phyloP scores from a whole-genome alignment of 108 stramenopile genomes.

The Cyclotella cryptica region DNA sequence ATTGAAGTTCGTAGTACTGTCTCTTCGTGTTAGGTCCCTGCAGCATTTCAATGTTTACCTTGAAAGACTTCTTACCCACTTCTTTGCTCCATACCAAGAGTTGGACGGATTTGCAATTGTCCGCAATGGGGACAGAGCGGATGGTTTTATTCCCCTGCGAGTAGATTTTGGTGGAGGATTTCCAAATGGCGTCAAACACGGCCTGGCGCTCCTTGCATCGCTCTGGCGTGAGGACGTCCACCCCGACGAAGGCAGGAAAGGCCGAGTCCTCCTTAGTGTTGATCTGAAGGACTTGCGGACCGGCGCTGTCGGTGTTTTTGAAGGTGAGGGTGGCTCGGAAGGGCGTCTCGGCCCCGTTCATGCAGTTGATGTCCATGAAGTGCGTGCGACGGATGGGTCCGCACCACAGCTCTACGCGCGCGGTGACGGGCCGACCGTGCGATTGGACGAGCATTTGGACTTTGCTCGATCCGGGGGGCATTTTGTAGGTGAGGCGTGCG shows the following conservation, averaged over 20 bases:
- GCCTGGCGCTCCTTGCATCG: conserved; percentile 60
- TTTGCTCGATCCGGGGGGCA: conserved; percentile 67
- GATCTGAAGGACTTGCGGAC: conserved; percentile 61
- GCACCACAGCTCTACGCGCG: conserved; percentile 71
- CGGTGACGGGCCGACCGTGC: conserved; percentile 76
- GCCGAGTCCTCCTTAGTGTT: conserved; percentile 59
- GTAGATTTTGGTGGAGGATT: conserved; percentile 42
- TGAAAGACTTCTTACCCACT: conserved; percentile 75
- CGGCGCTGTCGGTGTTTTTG: conserved; percentile 62
- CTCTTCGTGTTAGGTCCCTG: conserved; percentile 66
- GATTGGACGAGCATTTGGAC: conserved; percentile 60
- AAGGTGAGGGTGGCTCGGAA: conserved; percentile 74
- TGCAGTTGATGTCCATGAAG: conserved; percentile 62
- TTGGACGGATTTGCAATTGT: conserved; percentile 69
- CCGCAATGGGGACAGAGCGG: conserved; percentile 68
- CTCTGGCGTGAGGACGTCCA: conserved; percentile 63
- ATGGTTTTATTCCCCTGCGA: conserved; percentile 64
- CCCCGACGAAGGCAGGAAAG: conserved; percentile 69
- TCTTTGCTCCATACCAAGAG: conserved; percentile 65
- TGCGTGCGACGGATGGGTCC: conserved; percentile 74
- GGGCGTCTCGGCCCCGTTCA: conserved; percentile 68
- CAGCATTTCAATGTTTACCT: conserved; percentile 63
- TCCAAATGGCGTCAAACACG: conserved; percentile 63
- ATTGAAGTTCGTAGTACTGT: conserved; percentile 63
- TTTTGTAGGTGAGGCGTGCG: conserved; percentile 69